These are phyloP conservation scores for Ophiocordyceps unilateralis DNA, from an alignment of 2,329 filamentous ascomycete genomes.

Conservation along the genomic window DNA sequence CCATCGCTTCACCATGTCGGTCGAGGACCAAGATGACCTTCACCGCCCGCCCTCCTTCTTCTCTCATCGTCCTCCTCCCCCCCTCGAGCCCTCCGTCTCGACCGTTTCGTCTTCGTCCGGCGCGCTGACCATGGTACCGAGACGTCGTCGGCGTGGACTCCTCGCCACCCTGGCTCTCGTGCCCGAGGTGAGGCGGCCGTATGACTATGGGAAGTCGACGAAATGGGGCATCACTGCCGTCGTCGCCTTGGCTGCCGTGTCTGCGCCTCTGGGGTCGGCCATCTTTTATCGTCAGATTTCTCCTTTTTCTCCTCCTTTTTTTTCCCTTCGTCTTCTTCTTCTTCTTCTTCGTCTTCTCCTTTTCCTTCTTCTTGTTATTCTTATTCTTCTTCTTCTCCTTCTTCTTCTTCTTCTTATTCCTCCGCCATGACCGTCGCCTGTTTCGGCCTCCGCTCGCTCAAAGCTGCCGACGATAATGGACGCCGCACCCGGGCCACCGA, in stretches of 20 bases:
- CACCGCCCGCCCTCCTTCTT: too few species aligned
- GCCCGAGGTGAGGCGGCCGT: constrained; percentile 62
- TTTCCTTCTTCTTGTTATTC: too few species aligned
- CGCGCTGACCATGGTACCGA: constrained; percentile 25
- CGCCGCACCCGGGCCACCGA: constrained; percentile 27
- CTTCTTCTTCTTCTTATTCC: background rate
- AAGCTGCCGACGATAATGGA: constrained; percentile 18
- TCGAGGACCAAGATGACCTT: too few species aligned
- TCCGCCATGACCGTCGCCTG: constrained; percentile 24
- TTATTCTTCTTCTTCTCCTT: background rate
- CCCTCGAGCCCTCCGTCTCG: background rate
- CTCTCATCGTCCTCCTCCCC: background rate
- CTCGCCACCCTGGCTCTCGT: constrained; percentile 54
- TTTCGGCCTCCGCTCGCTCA: constrained; percentile 25
- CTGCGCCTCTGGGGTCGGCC: constrained; percentile 66
- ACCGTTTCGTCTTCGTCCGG: constrained; percentile 7
- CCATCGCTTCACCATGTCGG: too few species aligned
- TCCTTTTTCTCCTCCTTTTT: background rate
- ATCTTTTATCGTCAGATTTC: constrained; percentile 57
- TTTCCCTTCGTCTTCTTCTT: too few species aligned
- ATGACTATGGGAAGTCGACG: constrained; percentile 51
- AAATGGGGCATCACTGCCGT: constrained; percentile 79
- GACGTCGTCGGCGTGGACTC: constrained; percentile 46
- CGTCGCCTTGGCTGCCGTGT: constrained; percentile 59
- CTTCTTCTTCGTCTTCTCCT: too few species aligned